A percentile compares a stretch with the other conserved stretches of the same genome.
Evolutionary conservation across 768 basidiomycete genomes (phyloP).

Genomic region (Strobilomyces confusus): DNA sequence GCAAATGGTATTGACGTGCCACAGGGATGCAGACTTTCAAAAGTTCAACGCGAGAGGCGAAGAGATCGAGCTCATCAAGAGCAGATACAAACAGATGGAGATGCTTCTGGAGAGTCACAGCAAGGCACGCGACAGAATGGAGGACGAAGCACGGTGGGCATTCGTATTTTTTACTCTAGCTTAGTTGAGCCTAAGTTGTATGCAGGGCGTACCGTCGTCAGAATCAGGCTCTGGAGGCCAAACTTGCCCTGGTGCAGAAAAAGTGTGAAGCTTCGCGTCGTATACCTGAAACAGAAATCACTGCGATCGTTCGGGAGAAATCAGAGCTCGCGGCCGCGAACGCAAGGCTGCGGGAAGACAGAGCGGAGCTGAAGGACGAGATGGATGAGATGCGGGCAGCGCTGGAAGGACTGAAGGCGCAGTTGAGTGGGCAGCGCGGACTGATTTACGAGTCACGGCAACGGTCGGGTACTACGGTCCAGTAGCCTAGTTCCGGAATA

Average conservation of each 20-base stretch:
- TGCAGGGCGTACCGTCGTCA: conserved; percentile 54
- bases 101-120: conserved; percentile 58
- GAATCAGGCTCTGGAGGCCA: conserved; percentile 60
- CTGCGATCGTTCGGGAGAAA: conserved; percentile 45
- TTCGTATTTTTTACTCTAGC: neutral
- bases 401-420: conserved; percentile 61
- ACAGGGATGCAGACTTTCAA: conserved; percentile 72
- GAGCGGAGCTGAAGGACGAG: conserved; percentile 49
- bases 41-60: conserved; percentile 64
- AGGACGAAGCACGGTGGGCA: conserved; percentile 54
- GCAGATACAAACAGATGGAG: conserved; percentile 62
- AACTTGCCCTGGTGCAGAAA: conserved; percentile 43
- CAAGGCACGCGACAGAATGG: conserved; percentile 48
- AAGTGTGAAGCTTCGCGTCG: conserved; percentile 36
- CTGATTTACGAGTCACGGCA: conserved; percentile 45
- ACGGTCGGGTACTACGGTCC: conserved; percentile 29
- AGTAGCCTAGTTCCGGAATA: conserved; percentile 18
- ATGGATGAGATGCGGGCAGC: conserved; percentile 67
- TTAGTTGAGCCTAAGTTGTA: neutral
- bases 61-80: conserved; percentile 52
- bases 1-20: conserved; percentile 8
- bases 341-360: conserved; percentile 53
- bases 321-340: conserved; percentile 46
- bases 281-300: conserved; percentile 39
- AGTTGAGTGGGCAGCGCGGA: conserved; percentile 45